Evolutionary conservation across 1,284 basidiomycete species (phyloP), one percentile per base, ranked within the genome.

Genomic region (Xanthoconium separans): DNA sequence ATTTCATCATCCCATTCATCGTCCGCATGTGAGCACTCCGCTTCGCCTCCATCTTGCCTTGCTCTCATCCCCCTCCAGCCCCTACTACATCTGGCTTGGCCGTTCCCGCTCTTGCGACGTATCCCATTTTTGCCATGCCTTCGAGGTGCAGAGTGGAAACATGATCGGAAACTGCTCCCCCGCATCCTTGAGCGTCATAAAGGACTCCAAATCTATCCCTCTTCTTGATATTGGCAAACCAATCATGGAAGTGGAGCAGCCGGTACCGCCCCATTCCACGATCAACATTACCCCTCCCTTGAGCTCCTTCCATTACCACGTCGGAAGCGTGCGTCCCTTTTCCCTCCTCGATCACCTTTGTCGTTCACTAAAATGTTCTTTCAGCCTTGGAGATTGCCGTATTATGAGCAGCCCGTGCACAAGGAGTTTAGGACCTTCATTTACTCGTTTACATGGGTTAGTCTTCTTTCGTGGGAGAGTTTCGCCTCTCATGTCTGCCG

Each of bases 71-170:
- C 31, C 16, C 16, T 9, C 1, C 57, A 85, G 80, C 39, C 85
- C 84, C 0, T 85, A 83, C 72, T 92, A 92, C 69, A 85, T 91
- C 63, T 91, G 87, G 84, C 76, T 92, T 33, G 89, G 89, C 16
- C 85, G 87, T 54, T 82, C 84, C 29, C 82, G 87, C 30, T 72
- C 78, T 18, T 80, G 84, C 52, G 84, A 89, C 62, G 82, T 86
- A 16, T 80, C 82, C 7, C 71, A 73, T 12, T 78, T 81, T 34
- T 76, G 80, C 48, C 79, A 85, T 59, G 83, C 84, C 0, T 91
- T 89, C 63, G 86, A 89, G 64, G 73, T 85, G 27, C 87, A 91
- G 55, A 79, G 85, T 6, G 87, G 87, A 34, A 90, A 90, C 69
- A 76, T 75, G 58, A 75, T 85, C 50, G 80, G 86, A 46, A 78